Evolutionary conservation across 495 filamentous ascomycete genomes (phyloP).

Genomic region (Recurvomyces mirabilis): DNA sequence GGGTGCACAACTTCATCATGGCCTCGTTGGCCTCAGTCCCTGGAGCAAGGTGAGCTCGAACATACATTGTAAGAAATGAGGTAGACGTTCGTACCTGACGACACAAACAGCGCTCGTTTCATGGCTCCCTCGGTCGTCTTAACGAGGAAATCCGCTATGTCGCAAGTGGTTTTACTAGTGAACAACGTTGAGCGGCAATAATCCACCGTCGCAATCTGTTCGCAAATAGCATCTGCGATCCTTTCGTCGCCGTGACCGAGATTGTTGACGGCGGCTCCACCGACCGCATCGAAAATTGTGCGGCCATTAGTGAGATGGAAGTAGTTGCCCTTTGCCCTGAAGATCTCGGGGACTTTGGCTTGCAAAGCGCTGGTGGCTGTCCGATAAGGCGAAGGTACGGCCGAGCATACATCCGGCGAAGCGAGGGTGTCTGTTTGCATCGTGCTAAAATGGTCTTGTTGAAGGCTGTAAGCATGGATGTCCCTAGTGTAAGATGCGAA

Average conservation of each 20-base stretch:
- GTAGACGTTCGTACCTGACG: no score
- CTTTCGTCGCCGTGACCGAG: constrained; percentile 30
- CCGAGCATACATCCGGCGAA: no score
- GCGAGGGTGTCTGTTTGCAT: no score
- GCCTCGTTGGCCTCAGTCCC: constrained; percentile 57
- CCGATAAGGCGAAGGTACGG: no score
- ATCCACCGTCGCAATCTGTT: constrained; percentile 39
- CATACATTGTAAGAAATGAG: no score
- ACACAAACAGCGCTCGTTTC: constrained; percentile 38
- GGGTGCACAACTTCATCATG: constrained; percentile 54
- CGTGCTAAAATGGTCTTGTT: no score
- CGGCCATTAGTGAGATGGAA: constrained; percentile 25
- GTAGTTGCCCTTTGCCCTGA: no score
- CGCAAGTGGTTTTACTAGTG: constrained; percentile 32
- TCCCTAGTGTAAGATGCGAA: no score
- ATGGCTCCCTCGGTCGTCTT: constrained; percentile 24
- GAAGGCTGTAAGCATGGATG: no score
- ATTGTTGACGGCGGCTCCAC: constrained; percentile 32
- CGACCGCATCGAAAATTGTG: constrained; percentile 29
- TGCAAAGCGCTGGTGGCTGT: no score
- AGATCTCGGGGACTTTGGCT: no score
- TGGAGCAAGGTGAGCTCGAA: no score
- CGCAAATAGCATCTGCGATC: constrained; percentile 32
- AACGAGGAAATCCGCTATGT: constrained; percentile 17
- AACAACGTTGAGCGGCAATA: constrained; percentile 47